Base-by-base conservation (phyloP, 73 alveolate species). In the Vitrella brassicaformis region DNA sequence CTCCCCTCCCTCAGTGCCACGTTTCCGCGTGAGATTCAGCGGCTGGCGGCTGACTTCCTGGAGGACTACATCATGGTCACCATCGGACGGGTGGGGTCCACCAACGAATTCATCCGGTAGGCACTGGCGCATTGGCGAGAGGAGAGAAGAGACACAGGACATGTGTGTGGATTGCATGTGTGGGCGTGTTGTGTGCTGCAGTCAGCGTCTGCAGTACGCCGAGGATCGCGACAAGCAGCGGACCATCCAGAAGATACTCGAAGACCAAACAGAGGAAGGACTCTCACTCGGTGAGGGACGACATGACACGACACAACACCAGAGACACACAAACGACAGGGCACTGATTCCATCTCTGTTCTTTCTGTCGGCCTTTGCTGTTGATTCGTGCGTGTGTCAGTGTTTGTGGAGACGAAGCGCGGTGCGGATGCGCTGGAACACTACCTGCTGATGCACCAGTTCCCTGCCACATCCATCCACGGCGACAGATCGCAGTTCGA, bases 241-340 rank as follows among this genome's bases (percentile, higher is more conserved):
- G 30, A 68, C 81, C 39, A 75, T 87, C 56, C 79, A 78, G 71
- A 75, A 39, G 56, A 4, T 39, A 84, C 25, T 78, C 80, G 80
- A 87, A 88, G 0, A 87, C 74, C 79, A 31, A 86, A 0, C 84
- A 80, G 19, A 90, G 81, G 30, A 88, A 77, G 81, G 89, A 87
- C 68, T 71, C 79, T 46, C 88, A 82, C 27, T 64, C 71, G 30
- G 73, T 75, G 31, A n/a, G n/a, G n/a, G n/a, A n/a, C n/a, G n/a
- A n/a, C n/a, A n/a, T n/a, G n/a, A n/a, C n/a, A n/a, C n/a, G n/a
- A n/a, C n/a, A n/a, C n/a, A n/a, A n/a, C n/a, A n/a, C n/a, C n/a
- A n/a, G n/a, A n/a, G n/a, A n/a, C n/a, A n/a, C n/a, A n/a, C n/a
- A n/a, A n/a, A n/a, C n/a, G n/a, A n/a, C n/a, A n/a, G n/a, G n/a